phyloP scores from a whole-genome alignment of 352 stramenopile species.

The Pelagophyceae sp. region DNA sequence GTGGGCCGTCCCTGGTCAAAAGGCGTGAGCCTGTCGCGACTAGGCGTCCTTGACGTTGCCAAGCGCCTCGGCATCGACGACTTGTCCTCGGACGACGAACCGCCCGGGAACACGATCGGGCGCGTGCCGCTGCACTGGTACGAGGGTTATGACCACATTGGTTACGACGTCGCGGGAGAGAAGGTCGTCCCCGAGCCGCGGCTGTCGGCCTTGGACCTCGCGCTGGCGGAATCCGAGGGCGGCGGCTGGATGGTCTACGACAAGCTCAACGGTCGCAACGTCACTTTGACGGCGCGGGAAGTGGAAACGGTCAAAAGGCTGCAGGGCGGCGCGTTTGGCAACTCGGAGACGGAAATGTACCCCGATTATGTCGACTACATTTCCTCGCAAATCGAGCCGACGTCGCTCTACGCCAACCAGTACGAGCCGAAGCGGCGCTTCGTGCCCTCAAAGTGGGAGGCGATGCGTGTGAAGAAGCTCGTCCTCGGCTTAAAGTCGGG shows the following conservation, averaged over 20 bases:
- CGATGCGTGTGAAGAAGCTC: conserved; percentile 91
- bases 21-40: too few relatives aligned
- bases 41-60: conserved; percentile 59
- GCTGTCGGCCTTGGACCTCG: conserved; percentile 68
- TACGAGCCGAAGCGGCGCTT: conserved; percentile 78
- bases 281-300: conserved; percentile 87
- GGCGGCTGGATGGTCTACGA: conserved; percentile 95
- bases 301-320: conserved; percentile 96
- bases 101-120: conserved; percentile 87
- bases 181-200: conserved; percentile 86
- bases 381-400: conserved; percentile 44
- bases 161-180: conserved; percentile 91
- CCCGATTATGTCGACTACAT: conserved; percentile 66
- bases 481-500: conserved; percentile 91
- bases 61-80: conserved; percentile 92
- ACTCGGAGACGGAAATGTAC: conserved; percentile 61
- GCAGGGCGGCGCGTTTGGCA: conserved; percentile 66
- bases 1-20: too few relatives aligned
- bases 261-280: conserved; percentile 93
- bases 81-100: conserved; percentile 93
- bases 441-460: conserved; percentile 91
- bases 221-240: conserved; percentile 34
- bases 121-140: conserved; percentile 99
- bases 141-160: conserved; percentile 98
- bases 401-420: conserved; percentile 44